Percentiles rank a stretch among this genome's conserved stretches.
Conservation (phyloP, 495 filamentous ascomycete genomes). For the Talaromyces wortmannii region DNA sequence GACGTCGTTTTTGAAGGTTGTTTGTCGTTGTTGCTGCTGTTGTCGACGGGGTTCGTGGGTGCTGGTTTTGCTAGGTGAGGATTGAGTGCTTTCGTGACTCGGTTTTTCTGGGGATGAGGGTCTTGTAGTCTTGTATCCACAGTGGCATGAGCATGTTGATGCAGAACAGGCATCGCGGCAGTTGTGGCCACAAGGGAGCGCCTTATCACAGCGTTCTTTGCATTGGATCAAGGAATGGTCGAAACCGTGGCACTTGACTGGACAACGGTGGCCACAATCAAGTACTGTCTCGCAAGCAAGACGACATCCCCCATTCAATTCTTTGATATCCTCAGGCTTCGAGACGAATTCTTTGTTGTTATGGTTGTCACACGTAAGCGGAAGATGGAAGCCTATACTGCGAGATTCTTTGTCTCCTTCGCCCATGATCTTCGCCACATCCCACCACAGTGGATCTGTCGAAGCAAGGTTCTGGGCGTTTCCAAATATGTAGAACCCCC, state of each 20-base stretch:
- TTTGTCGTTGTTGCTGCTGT: not conserved
- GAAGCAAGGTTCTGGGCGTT: conserved; percentile 50
- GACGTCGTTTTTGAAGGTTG: not conserved
- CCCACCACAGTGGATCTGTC: conserved; percentile 24
- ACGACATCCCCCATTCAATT: conserved; percentile 41
- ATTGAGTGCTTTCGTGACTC: not conserved
- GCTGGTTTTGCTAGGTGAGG: not conserved
- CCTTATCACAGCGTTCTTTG: conserved; percentile 16
- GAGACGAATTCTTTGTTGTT: conserved; percentile 16
- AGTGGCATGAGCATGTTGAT: conserved; percentile 3
- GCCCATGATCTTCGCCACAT: conserved; percentile 27
- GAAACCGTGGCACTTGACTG: conserved; percentile 31
- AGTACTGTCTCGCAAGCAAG: conserved; percentile 22
- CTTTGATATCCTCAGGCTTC: conserved; percentile 42
- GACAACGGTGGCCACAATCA: conserved; percentile 33
- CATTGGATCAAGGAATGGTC: conserved; percentile 10
- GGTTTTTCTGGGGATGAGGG: not conserved
- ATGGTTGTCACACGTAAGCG: conserved; percentile 35
- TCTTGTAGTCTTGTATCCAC: not conserved
- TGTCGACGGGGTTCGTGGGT: not conserved
- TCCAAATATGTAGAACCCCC: conserved; percentile 85
- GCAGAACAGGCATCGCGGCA: conserved; percentile 14
- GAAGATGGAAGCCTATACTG: conserved; percentile 27
- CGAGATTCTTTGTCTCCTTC: conserved; percentile 5
- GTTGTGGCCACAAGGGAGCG: conserved; percentile 23